A percentile compares a stretch with the other conserved stretches of the same genome.
Evolutionary conservation across 495 filamentous ascomycete genomes (phyloP).

Genomic region (Chaetomium tenue): DNA sequence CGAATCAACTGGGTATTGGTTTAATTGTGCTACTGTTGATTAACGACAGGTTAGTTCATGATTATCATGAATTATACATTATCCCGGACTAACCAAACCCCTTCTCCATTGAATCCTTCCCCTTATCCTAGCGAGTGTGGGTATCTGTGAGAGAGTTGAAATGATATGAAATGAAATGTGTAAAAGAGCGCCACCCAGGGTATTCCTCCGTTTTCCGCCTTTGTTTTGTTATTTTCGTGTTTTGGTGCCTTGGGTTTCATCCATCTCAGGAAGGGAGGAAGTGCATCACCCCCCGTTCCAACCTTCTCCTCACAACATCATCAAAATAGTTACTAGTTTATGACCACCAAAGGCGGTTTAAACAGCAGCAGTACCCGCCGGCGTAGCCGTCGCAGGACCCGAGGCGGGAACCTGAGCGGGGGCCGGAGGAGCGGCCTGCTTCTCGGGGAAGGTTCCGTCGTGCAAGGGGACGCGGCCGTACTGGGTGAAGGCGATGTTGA

Average conservation of each 20-base stretch:
- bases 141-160: slow-evolving; percentile 7
- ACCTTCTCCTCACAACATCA: not conserved
- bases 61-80: slow-evolving; percentile 13
- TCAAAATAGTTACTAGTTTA: not conserved
- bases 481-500: slow-evolving; percentile 55
- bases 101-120: not conserved
- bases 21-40: not conserved
- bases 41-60: slow-evolving; percentile 8
- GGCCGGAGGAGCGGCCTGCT: slow-evolving; percentile 27
- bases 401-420: no score
- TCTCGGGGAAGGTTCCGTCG: slow-evolving; percentile 47
- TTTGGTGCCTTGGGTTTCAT: not conserved
- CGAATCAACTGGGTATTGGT: not conserved
- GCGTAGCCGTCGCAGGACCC: slow-evolving; percentile 17
- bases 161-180: not conserved
- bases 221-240: not conserved
- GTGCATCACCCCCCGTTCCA: not conserved
- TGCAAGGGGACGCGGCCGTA: slow-evolving; percentile 48
- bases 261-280: not conserved
- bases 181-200: slow-evolving; percentile 6
- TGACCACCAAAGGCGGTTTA: not conserved
- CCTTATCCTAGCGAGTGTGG: slow-evolving; percentile 18
- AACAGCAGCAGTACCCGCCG: slow-evolving; percentile 8
- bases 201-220: not conserved
- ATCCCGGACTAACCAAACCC: not conserved